Evolutionary conservation across 2,329 filamentous ascomycete genomes (phyloP).

Genomic region (Fusarium goolgardi): DNA sequence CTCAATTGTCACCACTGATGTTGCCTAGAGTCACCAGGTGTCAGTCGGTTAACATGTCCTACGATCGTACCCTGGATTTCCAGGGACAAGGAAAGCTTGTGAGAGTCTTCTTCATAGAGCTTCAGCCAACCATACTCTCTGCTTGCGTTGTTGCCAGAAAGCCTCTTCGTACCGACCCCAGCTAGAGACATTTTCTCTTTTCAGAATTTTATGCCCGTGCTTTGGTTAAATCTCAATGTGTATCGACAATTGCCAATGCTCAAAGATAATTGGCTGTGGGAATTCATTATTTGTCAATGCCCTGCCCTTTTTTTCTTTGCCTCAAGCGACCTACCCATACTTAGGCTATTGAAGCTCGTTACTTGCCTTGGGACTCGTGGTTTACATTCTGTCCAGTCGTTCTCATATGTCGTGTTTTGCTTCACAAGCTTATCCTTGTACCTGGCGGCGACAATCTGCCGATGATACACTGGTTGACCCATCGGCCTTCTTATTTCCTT

Average conservation of each 20-base stretch:
- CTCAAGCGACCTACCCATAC: constrained; percentile 24
- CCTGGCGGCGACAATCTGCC: constrained; percentile 12
- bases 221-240: constrained; percentile 17
- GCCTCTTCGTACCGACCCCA: constrained; percentile 24
- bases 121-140: constrained; percentile 28
- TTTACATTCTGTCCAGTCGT: constrained; percentile 31
- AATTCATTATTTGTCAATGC: constrained; percentile 11
- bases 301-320: constrained; percentile 18
- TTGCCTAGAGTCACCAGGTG: constrained; percentile 1
- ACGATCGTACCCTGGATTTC: constrained; percentile 1
- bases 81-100: constrained; percentile 31
- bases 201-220: constrained; percentile 21
- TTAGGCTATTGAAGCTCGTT: constrained; percentile 27
- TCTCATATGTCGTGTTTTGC: constrained; percentile 33
- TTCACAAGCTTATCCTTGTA: constrained; percentile 40
- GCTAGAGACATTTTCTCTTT: constrained; percentile 19
- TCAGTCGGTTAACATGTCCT: constrained; percentile 7
- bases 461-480: constrained; percentile 36
- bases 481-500: constrained; percentile 24
- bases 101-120: constrained; percentile 11
- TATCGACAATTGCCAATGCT: constrained; percentile 7
- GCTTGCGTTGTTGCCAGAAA: constrained; percentile 9
- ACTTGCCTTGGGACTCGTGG: constrained; percentile 21
- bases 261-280: constrained; percentile 24
- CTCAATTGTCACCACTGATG: constrained; percentile 13